phyloP scores from a whole-genome alignment of 2,329 filamentous ascomycete genomes.

The Colletotrichum sp. region DNA sequence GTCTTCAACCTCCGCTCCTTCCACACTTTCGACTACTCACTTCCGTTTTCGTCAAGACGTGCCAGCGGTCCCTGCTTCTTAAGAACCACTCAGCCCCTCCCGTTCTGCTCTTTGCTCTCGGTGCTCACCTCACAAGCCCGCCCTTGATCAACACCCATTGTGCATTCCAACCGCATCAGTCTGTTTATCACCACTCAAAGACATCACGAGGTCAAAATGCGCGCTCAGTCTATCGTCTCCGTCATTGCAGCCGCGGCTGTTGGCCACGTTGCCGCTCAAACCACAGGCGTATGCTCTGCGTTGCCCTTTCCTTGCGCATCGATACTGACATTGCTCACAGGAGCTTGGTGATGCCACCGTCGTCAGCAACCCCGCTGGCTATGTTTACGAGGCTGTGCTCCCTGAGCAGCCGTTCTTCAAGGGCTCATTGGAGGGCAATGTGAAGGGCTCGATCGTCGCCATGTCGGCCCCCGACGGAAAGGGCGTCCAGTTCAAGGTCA shows the following conservation, averaged over 20 bases:
- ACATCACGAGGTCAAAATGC: constrained; percentile 21
- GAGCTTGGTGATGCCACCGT: constrained; percentile 54
- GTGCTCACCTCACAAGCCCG: neutral
- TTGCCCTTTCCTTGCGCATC: neutral
- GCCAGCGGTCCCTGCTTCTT: neutral
- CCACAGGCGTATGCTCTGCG: constrained; percentile 21
- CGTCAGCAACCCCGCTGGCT: constrained; percentile 59
- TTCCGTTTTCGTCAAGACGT: neutral
- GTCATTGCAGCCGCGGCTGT: constrained; percentile 32
- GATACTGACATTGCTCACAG: constrained; percentile 24
- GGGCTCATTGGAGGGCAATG: constrained; percentile 53
- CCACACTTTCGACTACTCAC: neutral
- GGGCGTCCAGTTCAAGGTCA: constrained; percentile 61
- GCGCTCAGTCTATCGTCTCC: constrained; percentile 26
- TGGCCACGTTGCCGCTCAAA: constrained; percentile 31
- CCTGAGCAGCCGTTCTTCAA: constrained; percentile 59
- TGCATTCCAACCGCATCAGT: neutral
- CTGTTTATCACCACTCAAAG: neutral
- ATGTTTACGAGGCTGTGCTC: constrained; percentile 61
- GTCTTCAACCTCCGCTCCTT: neutral
- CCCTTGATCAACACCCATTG: neutral
- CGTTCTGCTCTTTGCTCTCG: neutral
- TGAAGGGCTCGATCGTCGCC: constrained; percentile 58
- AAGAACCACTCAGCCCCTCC: constrained; percentile 8
- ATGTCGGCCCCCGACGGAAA: constrained; percentile 51